Conservation (phyloP, 2,329 filamentous ascomycete species). For the Calonectria crousiana region DNA sequence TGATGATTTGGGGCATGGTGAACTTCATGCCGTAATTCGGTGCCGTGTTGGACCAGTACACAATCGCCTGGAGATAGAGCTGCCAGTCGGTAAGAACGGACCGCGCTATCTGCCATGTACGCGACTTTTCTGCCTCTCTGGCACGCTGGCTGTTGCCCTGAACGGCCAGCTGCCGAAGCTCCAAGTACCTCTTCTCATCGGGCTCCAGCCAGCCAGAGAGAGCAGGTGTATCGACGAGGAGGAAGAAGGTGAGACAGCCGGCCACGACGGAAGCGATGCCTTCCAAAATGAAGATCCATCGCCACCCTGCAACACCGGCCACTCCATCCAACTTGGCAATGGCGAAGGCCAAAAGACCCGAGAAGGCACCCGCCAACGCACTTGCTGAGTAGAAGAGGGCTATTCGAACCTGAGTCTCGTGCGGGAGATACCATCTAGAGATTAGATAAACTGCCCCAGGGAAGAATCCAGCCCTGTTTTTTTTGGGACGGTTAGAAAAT, state of each 20-base stretch:
- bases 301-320: not conserved
- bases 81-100: constrained; percentile 54
- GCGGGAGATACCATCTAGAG: constrained; percentile 1
- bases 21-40: constrained; percentile 48
- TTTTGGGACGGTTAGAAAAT: not conserved
- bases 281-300: constrained; percentile 8
- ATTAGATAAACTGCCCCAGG: constrained; percentile 1
- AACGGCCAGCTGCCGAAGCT: not conserved
- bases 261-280: not conserved
- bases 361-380: constrained; percentile 5
- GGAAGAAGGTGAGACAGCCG: not conserved
- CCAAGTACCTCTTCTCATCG: not conserved
- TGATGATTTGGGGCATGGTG: constrained; percentile 52
- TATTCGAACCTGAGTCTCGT: constrained; percentile 6
- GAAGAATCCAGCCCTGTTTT: constrained; percentile 9
- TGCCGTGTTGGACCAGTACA: constrained; percentile 54
- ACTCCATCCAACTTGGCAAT: constrained; percentile 6
- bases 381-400: constrained; percentile 9
- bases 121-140: not conserved
- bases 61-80: constrained; percentile 53
- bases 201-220: not conserved
- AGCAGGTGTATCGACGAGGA: not conserved
- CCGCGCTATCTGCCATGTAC: not conserved
- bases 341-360: constrained; percentile 1
- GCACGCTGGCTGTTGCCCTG: not conserved